Conservation (phyloP, 352 stramenopile species). For the Plasmopara muralis region DNA sequence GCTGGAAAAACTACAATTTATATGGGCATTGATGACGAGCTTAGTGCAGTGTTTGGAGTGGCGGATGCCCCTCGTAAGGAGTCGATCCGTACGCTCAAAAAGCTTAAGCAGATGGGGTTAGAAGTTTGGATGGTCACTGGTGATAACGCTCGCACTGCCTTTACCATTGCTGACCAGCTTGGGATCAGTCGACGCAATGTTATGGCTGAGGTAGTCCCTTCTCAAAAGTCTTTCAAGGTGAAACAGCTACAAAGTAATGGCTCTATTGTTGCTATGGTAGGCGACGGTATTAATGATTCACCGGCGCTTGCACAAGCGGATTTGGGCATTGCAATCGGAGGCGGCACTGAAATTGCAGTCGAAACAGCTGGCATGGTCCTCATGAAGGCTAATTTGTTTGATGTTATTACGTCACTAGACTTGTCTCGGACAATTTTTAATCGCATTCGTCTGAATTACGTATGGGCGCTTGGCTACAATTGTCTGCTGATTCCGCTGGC, state of each 20-base stretch:
- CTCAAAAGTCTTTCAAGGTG: slow-evolving; percentile 91
- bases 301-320: slow-evolving; percentile 95
- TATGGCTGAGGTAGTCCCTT: slow-evolving; percentile 94
- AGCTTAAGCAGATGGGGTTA: slow-evolving; percentile 88
- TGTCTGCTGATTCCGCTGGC: slow-evolving; percentile 94
- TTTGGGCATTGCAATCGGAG: slow-evolving; percentile 95
- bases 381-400: slow-evolving; percentile 85
- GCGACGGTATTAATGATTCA: slow-evolving; percentile 98
- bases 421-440: slow-evolving; percentile 94
- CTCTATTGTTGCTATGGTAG: slow-evolving; percentile 93
- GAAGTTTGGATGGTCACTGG: slow-evolving; percentile 99
- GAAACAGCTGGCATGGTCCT: slow-evolving; percentile 95
- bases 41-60: slow-evolving; percentile 79
- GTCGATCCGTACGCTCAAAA: slow-evolving; percentile 84
- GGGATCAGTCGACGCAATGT: slow-evolving; percentile 91
- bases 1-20: slow-evolving; percentile 93
- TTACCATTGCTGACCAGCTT: slow-evolving; percentile 89
- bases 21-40: slow-evolving; percentile 83
- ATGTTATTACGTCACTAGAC: slow-evolving; percentile 96
- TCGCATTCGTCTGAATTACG: slow-evolving; percentile 96
- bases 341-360: slow-evolving; percentile 95
- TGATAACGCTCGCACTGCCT: slow-evolving; percentile 93
- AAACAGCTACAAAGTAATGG: slow-evolving; percentile 87
- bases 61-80: slow-evolving; percentile 87
- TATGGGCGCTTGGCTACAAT: slow-evolving; percentile 99